Evolutionary conservation across 1,284 basidiomycete genomes (phyloP).

Genomic region (Trametes sp.): DNA sequence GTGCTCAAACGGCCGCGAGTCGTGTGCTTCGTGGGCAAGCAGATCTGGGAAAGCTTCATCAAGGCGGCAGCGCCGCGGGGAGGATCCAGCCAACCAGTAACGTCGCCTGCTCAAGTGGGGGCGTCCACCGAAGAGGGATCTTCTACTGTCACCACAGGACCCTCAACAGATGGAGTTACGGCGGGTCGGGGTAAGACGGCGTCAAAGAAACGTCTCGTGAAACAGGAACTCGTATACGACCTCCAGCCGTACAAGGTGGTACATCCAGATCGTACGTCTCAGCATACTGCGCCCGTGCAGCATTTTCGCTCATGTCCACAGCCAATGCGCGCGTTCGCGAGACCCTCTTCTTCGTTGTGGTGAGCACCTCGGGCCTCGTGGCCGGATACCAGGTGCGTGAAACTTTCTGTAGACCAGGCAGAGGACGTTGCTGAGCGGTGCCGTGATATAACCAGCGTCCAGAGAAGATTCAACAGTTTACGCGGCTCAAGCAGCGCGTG

Average conservation of each 20-base stretch:
- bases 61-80: slow-evolving; percentile 18
- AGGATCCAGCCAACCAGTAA: background rate
- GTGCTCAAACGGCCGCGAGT: slow-evolving; percentile 59
- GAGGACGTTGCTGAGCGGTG: background rate
- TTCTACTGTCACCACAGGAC: background rate
- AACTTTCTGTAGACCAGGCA: too few species aligned
- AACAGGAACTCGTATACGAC: slow-evolving; percentile 30
- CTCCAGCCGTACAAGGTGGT: slow-evolving; percentile 61
- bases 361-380: slow-evolving; percentile 74
- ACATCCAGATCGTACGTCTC: slow-evolving; percentile 32
- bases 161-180: background rate
- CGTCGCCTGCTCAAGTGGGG: too few species aligned
- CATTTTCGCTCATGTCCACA: background rate
- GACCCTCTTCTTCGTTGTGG: slow-evolving; percentile 71
- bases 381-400: slow-evolving; percentile 62
- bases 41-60: slow-evolving; percentile 60
- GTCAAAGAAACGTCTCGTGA: background rate
- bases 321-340: slow-evolving; percentile 41
- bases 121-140: too few species aligned
- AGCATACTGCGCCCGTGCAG: background rate
- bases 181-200: background rate
- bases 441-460: slow-evolving; percentile 38
- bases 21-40: slow-evolving; percentile 78
- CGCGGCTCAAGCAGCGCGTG: slow-evolving; percentile 36
- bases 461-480: slow-evolving; percentile 43